phyloP scores from a whole-genome alignment of 495 filamentous ascomycete genomes.

The Lepidopterella palustris region DNA sequence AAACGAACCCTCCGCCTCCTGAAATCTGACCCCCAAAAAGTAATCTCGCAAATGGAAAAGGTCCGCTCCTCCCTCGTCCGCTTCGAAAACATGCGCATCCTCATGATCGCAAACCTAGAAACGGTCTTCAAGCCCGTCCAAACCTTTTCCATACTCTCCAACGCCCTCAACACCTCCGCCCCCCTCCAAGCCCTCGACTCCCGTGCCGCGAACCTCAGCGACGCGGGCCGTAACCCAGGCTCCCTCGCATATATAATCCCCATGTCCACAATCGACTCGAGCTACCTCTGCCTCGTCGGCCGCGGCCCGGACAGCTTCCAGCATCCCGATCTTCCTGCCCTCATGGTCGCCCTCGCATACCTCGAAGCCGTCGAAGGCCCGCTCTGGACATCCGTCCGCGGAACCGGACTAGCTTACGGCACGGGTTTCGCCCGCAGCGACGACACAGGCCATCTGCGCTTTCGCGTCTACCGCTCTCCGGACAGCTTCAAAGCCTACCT shows the following conservation, averaged over 20 bases:
- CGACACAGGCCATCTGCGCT: slow-evolving; percentile 71
- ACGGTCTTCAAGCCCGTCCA: slow-evolving; percentile 74
- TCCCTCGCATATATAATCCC: slow-evolving; percentile 72
- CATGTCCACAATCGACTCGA: slow-evolving; percentile 90
- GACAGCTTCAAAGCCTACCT: slow-evolving; percentile 82
- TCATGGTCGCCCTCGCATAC: slow-evolving; percentile 81
- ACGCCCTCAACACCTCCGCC: slow-evolving; percentile 32
- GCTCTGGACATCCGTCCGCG: slow-evolving; percentile 85
- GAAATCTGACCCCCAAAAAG: slow-evolving; percentile 59
- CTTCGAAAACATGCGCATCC: slow-evolving; percentile 73
- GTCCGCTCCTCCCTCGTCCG: slow-evolving; percentile 67
- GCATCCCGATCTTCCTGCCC: slow-evolving; percentile 71
- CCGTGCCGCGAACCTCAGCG: slow-evolving; percentile 57
- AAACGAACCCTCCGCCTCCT: slow-evolving; percentile 74
- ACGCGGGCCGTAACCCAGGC: slow-evolving; percentile 66
- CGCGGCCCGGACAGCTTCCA: slow-evolving; percentile 66
- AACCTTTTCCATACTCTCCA: slow-evolving; percentile 65
- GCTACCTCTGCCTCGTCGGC: slow-evolving; percentile 69
- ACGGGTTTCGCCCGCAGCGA: slow-evolving; percentile 65
- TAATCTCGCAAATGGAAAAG: slow-evolving; percentile 68
- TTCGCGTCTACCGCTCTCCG: slow-evolving; percentile 81
- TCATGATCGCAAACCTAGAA: slow-evolving; percentile 75
- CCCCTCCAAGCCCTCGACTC: slow-evolving; percentile 54
- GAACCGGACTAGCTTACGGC: slow-evolving; percentile 87
- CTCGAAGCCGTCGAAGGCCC: slow-evolving; percentile 92